Evolutionary conservation across 768 basidiomycete species (phyloP).

Genomic region (Trametes sanguinea): DNA sequence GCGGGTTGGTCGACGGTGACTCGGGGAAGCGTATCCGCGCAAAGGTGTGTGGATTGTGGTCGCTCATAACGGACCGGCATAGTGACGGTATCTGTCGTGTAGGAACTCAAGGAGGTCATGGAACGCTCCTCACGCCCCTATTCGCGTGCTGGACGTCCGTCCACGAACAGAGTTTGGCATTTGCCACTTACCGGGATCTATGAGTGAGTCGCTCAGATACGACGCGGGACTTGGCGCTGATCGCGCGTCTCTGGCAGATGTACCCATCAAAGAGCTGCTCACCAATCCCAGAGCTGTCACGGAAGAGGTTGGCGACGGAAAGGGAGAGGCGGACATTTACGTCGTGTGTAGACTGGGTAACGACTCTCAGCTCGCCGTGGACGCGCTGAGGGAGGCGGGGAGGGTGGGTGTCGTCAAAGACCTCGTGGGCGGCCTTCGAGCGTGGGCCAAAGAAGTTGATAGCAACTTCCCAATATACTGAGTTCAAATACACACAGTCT

Average conservation of each 20-base stretch:
- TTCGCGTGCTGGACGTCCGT: conserved; percentile 75
- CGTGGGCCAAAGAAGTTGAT: conserved; percentile 80
- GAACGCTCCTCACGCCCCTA: conserved; percentile 28
- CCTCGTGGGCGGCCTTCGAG: conserved; percentile 78
- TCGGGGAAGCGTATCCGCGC: conserved; percentile 33
- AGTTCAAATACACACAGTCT: neutral
- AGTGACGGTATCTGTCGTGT: neutral
- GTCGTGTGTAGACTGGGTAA: conserved; percentile 89
- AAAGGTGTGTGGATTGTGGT: conserved; percentile 28
- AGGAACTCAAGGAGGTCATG: conserved; percentile 53
- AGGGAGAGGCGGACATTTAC: conserved; percentile 41
- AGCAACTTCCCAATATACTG: conserved; percentile 79
- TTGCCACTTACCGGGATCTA: conserved; percentile 73
- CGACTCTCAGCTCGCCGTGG: conserved; percentile 87
- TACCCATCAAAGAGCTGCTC: conserved; percentile 68
- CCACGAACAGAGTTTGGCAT: conserved; percentile 82
- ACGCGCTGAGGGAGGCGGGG: conserved; percentile 49
- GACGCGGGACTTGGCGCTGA: neutral
- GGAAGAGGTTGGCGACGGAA: conserved; percentile 2
- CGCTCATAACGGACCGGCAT: too few species aligned
- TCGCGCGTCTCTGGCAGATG: conserved; percentile 49
- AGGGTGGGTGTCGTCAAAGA: conserved; percentile 51
- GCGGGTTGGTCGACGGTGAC: conserved; percentile 44
- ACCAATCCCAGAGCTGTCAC: conserved; percentile 52
- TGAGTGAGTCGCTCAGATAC: conserved; percentile 51